Conservation (phyloP, 78 protist genomes). For the Dictyostelium capitatum region DNA sequence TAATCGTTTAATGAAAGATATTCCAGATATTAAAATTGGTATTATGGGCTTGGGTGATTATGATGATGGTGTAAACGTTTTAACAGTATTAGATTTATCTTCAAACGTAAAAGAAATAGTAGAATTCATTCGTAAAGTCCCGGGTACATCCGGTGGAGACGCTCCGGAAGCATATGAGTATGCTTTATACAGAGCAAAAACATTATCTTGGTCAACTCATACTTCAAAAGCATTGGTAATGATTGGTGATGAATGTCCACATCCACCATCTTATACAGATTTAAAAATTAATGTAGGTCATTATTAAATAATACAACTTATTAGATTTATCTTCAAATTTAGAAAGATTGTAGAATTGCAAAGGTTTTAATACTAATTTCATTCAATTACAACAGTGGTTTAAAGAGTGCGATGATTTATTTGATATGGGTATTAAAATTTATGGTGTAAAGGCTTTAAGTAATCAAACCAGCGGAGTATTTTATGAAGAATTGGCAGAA, state of each 20-base stretch:
- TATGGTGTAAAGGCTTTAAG: constrained; percentile 72
- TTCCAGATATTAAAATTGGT: constrained; percentile 73
- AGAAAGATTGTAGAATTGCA: too few relatives aligned
- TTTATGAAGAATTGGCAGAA: constrained; percentile 81
- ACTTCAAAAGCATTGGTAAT: constrained; percentile 83
- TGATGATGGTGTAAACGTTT: constrained; percentile 55
- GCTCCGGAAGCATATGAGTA: constrained; percentile 82
- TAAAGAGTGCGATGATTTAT: constrained; percentile 77
- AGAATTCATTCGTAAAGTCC: constrained; percentile 32
- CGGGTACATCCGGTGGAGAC: constrained; percentile 81
- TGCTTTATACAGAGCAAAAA: constrained; percentile 60
- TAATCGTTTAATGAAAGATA: constrained; percentile 67
- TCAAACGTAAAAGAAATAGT: not conserved
- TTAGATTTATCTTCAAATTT: too few relatives aligned
- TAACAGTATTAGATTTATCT: constrained; percentile 31
- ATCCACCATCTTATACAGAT: constrained; percentile 69
- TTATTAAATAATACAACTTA: too few relatives aligned
- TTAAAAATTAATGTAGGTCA: constrained; percentile 40
- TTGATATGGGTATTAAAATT: constrained; percentile 74
- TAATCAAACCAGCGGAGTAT: not conserved
- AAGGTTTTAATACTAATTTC: too few relatives aligned
- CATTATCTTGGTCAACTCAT: constrained; percentile 71
- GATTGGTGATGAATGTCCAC: constrained; percentile 85
- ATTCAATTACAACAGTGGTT: constrained; percentile 35
- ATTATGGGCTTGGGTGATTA: constrained; percentile 85